Evolutionary conservation across 2,329 filamentous ascomycete genomes (phyloP), one percentile per base, ranked within the genome.

Genomic region (Verticillium nubilum): DNA sequence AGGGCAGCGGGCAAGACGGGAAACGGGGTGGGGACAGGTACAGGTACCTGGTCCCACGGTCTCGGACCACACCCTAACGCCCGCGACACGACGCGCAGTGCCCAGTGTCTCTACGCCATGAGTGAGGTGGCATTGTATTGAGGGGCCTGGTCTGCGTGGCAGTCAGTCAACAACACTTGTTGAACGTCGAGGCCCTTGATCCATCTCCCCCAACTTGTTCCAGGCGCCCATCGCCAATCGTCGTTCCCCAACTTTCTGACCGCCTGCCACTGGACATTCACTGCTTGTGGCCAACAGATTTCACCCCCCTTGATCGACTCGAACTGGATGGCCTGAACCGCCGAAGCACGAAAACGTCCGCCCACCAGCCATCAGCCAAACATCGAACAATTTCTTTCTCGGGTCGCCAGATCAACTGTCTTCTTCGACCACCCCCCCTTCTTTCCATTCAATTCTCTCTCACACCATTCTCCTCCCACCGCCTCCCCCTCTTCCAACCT

Each of bases 371-470:
- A 33, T 6, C 29, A 54, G 52, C 29, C 52, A 29, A 54, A 47
- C n/a, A 23, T 23, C 19, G 42, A 47, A 19, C 42, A 47, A 47
- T 47, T 47, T 47, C 19, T 25, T 47, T 23, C 42, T 47, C 7
- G n/a, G 42, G 33, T 27, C 52, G 26, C 23, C 37, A 47, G 53
- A 60, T 62, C 61, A 63, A 63, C 61, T 63, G 56, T 55, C 27
- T 50, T 58, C 56, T 58, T 54, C 60, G 47, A 60, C 58, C 60
- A 54, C 57, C 50, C 58, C 50, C 61, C 56, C 59, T 61, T 53
- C 42, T 33, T 57, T 50, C 47, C 61, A 57, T 53, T 56, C 58
- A 54, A 62, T 60, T 60, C 56, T 54, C 60, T 62, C 56, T 57
- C 42, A 60, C 50, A 50, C 58, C 50, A 37, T 13, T 27, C 31